Conservation (phyloP, 805 yeast species). For the Blastobotrys parvus region DNA sequence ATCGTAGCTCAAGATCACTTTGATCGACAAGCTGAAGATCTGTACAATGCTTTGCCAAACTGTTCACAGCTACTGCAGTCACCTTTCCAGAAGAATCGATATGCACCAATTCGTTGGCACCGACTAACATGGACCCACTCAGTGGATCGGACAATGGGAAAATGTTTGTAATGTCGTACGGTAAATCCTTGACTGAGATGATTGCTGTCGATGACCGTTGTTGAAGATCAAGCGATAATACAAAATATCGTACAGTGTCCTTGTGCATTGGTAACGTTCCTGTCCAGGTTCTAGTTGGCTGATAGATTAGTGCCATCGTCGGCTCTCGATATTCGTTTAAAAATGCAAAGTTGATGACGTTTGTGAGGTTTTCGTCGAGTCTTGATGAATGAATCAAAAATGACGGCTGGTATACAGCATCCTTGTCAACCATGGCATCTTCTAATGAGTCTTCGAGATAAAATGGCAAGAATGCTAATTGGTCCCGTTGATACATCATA, state of each 20-base stretch:
- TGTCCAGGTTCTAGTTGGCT: conserved; percentile 64
- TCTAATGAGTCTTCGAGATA: conserved; percentile 27
- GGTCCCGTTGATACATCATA: conserved; percentile 49
- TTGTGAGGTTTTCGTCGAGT: conserved; percentile 48
- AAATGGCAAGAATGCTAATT: conserved; percentile 66
- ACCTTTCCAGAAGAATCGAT: conserved; percentile 70
- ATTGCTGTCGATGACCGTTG: conserved; percentile 57
- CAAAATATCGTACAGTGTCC: conserved; percentile 55
- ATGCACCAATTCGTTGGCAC: conserved; percentile 70
- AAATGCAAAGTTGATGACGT: conserved; percentile 65
- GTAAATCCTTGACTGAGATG: conserved; percentile 53
- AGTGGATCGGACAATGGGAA: conserved; percentile 58
- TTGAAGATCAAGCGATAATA: conserved; percentile 58
- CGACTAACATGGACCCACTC: conserved; percentile 61
- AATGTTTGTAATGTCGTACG: conserved; percentile 62
- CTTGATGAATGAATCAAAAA: conserved; percentile 48
- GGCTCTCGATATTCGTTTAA: conserved; percentile 73
- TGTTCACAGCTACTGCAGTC: conserved; percentile 55
- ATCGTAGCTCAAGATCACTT: conserved; percentile 40
- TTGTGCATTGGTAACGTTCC: conserved; percentile 55
- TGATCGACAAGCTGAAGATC: conserved; percentile 39
- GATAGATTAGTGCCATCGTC: conserved; percentile 60
- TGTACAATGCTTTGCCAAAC: conserved; percentile 37
- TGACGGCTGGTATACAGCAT: conserved; percentile 41
- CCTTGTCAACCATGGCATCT: conserved; percentile 9